Conservation (phyloP, 495 filamentous ascomycete species). For the Neurospora sp. region DNA sequence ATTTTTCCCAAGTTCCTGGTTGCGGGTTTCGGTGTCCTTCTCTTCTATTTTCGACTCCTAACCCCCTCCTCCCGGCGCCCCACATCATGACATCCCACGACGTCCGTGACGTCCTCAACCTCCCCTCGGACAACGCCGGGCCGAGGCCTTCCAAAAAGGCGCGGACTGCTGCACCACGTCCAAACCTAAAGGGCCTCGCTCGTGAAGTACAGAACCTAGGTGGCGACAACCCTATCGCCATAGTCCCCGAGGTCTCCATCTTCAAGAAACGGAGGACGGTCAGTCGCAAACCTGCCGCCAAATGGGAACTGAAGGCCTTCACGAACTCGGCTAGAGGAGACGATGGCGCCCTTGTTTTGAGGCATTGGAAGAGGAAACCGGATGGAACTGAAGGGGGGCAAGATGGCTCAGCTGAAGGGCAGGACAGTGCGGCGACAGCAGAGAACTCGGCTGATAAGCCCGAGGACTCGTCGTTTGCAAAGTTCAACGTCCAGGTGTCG, state of each 20-base stretch:
- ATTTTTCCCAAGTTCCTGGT: background rate
- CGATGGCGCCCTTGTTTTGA: slow-evolving; percentile 44
- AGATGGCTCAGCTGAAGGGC: slow-evolving; percentile 8
- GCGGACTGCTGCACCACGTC: slow-evolving; percentile 59
- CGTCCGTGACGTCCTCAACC: slow-evolving; percentile 82
- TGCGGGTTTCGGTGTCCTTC: background rate
- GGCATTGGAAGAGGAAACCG: slow-evolving; percentile 52
- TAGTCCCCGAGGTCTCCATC: slow-evolving; percentile 34
- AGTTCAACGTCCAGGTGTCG: slow-evolving; percentile 71
- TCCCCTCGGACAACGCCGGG: slow-evolving; percentile 54
- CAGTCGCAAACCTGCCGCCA: slow-evolving; percentile 53
- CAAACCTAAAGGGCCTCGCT: slow-evolving; percentile 47
- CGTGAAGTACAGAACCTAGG: slow-evolving; percentile 52
- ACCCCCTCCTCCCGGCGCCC: slow-evolving; percentile 1
- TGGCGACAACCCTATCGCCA: slow-evolving; percentile 38
- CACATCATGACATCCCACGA: slow-evolving; percentile 64
- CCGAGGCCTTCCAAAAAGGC: slow-evolving; percentile 64
- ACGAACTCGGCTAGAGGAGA: slow-evolving; percentile 43
- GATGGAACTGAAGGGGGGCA: slow-evolving; percentile 17
- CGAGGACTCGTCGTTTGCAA: slow-evolving; percentile 52
- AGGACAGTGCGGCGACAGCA: slow-evolving; percentile 7
- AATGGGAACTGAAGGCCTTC: slow-evolving; percentile 43
- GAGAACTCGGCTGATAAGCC: slow-evolving; percentile 16
- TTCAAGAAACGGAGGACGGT: slow-evolving; percentile 40
- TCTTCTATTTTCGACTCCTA: background rate